phyloP scores from a whole-genome alignment of 352 stramenopile species.

The Pythium apleroticum region DNA sequence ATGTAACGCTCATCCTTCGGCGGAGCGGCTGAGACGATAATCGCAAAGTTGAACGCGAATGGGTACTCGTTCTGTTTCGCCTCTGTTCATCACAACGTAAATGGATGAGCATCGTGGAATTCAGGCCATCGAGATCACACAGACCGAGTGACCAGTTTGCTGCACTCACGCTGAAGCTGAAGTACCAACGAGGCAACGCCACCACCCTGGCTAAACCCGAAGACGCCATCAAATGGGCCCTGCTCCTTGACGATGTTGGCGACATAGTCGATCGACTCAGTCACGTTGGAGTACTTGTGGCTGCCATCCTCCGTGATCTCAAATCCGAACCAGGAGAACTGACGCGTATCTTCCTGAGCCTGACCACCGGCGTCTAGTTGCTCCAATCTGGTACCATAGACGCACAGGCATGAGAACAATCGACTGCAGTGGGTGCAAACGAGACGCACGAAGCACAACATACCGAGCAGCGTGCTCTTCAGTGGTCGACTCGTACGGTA shows the following conservation, averaged over 20 bases:
- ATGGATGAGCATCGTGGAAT: not conserved
- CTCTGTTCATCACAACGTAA: constrained; percentile 17
- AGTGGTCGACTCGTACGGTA: constrained; percentile 66
- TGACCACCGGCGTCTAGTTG: constrained; percentile 14
- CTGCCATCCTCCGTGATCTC: constrained; percentile 38
- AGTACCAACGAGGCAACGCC: constrained; percentile 69
- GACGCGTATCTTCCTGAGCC: constrained; percentile 40
- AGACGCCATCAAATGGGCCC: constrained; percentile 84
- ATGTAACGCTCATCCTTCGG: constrained; percentile 47
- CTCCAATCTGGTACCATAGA: constrained; percentile 6
- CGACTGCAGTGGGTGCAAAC: not conserved
- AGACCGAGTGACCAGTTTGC: too few relatives aligned
- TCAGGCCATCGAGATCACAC: not conserved
- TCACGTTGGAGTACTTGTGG: constrained; percentile 46
- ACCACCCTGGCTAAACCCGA: constrained; percentile 84
- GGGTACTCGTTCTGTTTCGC: constrained; percentile 45
- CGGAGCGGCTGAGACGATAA: constrained; percentile 67
- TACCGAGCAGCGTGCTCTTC: constrained; percentile 53
- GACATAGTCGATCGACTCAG: constrained; percentile 72
- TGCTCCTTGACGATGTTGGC: constrained; percentile 57
- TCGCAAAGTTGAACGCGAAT: constrained; percentile 68
- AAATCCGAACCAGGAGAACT: constrained; percentile 81
- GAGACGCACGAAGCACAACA: not conserved
- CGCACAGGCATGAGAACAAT: not conserved
- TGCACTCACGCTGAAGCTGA: constrained; percentile 60